Base-by-base conservation (phyloP, 257 asterid genomes). In the Lycium ferocissimum region DNA sequence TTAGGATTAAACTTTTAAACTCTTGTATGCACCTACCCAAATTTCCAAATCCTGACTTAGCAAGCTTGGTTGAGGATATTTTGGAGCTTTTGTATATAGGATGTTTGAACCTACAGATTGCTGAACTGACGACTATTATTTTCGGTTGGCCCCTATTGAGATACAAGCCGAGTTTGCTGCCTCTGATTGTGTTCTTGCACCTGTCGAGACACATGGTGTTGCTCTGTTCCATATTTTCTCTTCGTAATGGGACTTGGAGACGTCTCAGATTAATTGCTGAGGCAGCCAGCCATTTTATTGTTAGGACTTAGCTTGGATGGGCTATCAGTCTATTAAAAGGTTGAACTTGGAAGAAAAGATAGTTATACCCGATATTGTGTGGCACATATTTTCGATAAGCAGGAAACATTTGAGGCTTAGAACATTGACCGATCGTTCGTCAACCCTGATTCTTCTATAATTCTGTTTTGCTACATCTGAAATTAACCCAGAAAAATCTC, bases 71-170 rank as follows among this genome's bases (percentile, higher is more conserved):
- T 75, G 20, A 75, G 20, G 61, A 75, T 75, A 12, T 20, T n/a
- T 75, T 75, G 61, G n/a, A 75, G 61, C 81, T 20, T 12, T 7
- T 45, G 43, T 10, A 47, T 73, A 47, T 38, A 40, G 45, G 61
- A 20, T 75, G 43, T 20, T 75, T 75, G 15, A 49, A 13, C 43
- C 43, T 75, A 47, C 20, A 49, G 11, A 20, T 75, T 43, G 35
- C 17, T 72, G 38, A 72, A 72, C 38, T 43, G 10, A 9, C 6
- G 38, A 45, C n/a, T 45, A 22, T 72, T 45, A 45, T 72, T 45
- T n/a, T 26, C 73, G 61, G 65, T 88, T 62, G 54, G 53, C 59
- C 84, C 37, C 33, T 76, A 33, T 5, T 66, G 75, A 66, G 20
- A 66, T 35, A 66, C 20, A 0, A 12, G 14, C 2, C 62, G 10